Conservation (phyloP, 768 basidiomycete genomes). For the Candolleomyces eurysporus region DNA sequence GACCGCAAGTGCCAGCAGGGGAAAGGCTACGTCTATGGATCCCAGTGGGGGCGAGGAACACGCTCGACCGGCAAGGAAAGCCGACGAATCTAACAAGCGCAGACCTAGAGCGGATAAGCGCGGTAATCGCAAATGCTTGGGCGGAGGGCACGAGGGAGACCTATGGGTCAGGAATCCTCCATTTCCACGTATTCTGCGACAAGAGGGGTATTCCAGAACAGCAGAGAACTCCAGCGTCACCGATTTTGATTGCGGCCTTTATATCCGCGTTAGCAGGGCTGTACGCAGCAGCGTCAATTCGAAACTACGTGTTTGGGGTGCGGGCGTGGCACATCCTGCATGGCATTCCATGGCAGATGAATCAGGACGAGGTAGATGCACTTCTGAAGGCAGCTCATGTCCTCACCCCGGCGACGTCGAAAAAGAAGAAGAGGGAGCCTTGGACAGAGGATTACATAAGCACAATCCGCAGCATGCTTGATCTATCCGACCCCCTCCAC, state of each 20-base stretch:
- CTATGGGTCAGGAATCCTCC: conserved; percentile 36
- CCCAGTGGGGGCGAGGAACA: conserved; percentile 8
- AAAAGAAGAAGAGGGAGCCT: conserved; percentile 25
- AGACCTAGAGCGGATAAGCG: conserved; percentile 21
- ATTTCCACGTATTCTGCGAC: conserved; percentile 42
- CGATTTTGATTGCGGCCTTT: conserved; percentile 25
- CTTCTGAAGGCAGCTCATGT: conserved; percentile 27
- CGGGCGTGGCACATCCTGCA: conserved; percentile 49
- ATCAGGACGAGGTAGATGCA: conserved; percentile 22
- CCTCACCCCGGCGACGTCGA: conserved; percentile 28
- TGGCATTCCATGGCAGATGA: conserved; percentile 26
- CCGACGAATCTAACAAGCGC: conserved; percentile 12
- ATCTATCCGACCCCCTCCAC: conserved; percentile 27
- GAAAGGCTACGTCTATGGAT: conserved; percentile 25
- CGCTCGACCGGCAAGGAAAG: conserved; percentile 1
- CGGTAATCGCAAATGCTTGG: conserved; percentile 25
- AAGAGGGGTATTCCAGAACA: conserved; percentile 25
- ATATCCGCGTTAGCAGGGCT: conserved; percentile 28
- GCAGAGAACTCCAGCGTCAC: conserved; percentile 23
- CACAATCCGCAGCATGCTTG: conserved; percentile 16
- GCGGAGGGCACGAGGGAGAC: conserved; percentile 26
- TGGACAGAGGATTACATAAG: conserved; percentile 25
- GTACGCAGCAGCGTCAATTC: conserved; percentile 28
- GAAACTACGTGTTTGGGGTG: conserved; percentile 36
- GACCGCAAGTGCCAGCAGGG: conserved; percentile 25